Evolutionary conservation across 129 eudicot species (phyloP).

Genomic region (Lactuca sativa): DNA sequence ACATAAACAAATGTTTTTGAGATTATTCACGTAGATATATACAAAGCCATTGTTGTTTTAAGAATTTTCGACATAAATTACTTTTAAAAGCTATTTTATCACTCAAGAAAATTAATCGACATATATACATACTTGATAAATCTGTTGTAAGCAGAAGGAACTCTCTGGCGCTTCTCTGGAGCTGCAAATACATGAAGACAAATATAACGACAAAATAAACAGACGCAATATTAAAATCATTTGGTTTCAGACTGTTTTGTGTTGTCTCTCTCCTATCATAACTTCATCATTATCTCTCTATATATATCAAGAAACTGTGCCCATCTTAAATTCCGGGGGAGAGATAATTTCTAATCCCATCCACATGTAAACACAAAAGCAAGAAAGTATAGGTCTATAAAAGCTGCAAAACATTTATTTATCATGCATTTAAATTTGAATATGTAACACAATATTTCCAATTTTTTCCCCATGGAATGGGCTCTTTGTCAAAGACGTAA

Average conservation of each 20-base stretch:
- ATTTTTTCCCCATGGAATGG: not conserved
- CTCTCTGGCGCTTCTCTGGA: constrained; percentile 99
- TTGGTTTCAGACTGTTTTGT: constrained; percentile 53
- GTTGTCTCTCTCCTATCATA: constrained; percentile 45
- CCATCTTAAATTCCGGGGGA: constrained; percentile 47
- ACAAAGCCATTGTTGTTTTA: too few species aligned
- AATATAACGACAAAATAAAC: constrained; percentile 44
- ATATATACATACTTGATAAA: constrained; percentile 82
- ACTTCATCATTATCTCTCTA: constrained; percentile 72
- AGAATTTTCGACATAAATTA: not conserved
- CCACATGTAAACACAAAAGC: constrained; percentile 16
- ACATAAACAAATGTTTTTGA: too few species aligned
- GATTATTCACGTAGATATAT: too few species aligned
- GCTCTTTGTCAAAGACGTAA: too few species aligned
- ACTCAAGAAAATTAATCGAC: constrained; percentile 1
- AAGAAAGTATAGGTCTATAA: not conserved
- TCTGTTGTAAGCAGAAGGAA: constrained; percentile 99
- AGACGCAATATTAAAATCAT: constrained; percentile 40
- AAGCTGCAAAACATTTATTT: too few species aligned
- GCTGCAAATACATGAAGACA: constrained; percentile 55
- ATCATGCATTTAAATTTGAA: not conserved
- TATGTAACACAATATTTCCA: too few species aligned
- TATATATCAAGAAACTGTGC: constrained; percentile 31
- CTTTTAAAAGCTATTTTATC: constrained; percentile 2
- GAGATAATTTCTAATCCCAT: constrained; percentile 14